Base-by-base conservation (phyloP, 1,284 basidiomycete genomes). In the Ceratobasidium sp. region DNA sequence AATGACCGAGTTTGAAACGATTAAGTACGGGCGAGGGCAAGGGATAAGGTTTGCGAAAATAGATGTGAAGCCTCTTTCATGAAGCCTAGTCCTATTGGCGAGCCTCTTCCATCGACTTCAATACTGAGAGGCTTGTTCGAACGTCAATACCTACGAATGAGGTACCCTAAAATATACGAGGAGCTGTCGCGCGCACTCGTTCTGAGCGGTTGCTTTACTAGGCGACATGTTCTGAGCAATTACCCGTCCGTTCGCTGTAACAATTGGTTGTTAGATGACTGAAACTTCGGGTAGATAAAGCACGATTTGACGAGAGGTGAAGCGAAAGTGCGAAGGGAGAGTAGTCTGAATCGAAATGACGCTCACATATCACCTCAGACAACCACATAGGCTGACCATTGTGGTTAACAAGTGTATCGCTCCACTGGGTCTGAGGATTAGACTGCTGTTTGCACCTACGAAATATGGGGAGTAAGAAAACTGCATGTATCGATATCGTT, bases 141-240 rank as follows among this genome's bases (percentile, higher is more conserved):
- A 8, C 36, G 24, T 17, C 24, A 44, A 22, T 14, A 41, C n/a
- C 54, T 71, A 71, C 33, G 22, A 56, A 44, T 59, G 54, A 1
- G 66, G 66, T 2, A 71, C 56, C 29, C 47, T 59, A 17, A 71
- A 71, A 54, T 47, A 56, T 15, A 71, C 47, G 33, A 71, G 66
- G 22, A 71, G 54, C 53, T 71, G 66, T 11, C 66, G 66, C 11
- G 66, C 66, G 41, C 66, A 71, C 33, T 71, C 66, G n/a, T 71
- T 71, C 44, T 71, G 66, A 31, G 66, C 66, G 9, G 56, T 59
- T 15, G 22, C 53, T 59, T 71, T 71, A 22, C 54, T 47, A 17
- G 66, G 24, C 22, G 66, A 45, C 56, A 59, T 33, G 48, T 41
- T 31, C 53, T 50, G 53, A 27, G 54, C 66, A 31, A 71, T 59